A percentile compares a stretch with the other conserved stretches of the same genome.
phyloP scores from a whole-genome alignment of 2,329 filamentous ascomycete species.

The Coleophoma crateriformis region DNA sequence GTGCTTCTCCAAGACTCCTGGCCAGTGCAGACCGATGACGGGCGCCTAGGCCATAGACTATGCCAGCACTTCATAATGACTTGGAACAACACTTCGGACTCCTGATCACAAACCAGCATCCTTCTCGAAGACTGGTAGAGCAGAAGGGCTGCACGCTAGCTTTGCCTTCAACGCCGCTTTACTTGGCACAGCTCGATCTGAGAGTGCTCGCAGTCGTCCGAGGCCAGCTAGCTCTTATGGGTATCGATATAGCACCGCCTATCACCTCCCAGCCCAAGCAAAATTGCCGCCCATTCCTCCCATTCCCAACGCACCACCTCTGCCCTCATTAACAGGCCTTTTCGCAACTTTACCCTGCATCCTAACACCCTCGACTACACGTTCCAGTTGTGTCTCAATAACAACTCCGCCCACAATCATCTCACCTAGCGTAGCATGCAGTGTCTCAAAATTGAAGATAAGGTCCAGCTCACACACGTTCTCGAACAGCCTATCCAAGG shows the following conservation, averaged over 20 bases:
- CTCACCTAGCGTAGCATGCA: slow-evolving; percentile 85
- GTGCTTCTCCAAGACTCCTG: too few species aligned
- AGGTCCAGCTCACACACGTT: slow-evolving; percentile 96
- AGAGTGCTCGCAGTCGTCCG: too few species aligned
- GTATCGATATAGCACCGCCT: not conserved
- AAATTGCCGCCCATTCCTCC: slow-evolving; percentile 24
- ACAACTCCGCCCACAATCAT: slow-evolving; percentile 96
- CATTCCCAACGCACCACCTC: slow-evolving; percentile 44
- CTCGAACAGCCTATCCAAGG: slow-evolving; percentile 90
- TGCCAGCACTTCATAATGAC: too few species aligned
- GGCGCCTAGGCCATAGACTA: too few species aligned
- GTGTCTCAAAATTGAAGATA: slow-evolving; percentile 97
- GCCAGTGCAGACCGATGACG: too few species aligned
- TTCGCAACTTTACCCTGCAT: slow-evolving; percentile 74
- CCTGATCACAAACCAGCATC: too few species aligned
- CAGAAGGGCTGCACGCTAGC: too few species aligned
- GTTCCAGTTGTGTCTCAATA: slow-evolving; percentile 84
- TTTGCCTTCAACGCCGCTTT: too few species aligned
- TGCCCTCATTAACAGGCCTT: slow-evolving; percentile 68
- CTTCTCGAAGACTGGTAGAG: too few species aligned
- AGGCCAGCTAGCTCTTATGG: not conserved
- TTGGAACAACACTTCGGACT: too few species aligned
- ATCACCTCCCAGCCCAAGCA: slow-evolving; percentile 26
- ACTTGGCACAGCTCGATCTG: too few species aligned
- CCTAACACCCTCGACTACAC: slow-evolving; percentile 79